Evolutionary conservation across 192 early-diverging fungal genomes (phyloP).

Genomic region (Podila clonocystis): DNA sequence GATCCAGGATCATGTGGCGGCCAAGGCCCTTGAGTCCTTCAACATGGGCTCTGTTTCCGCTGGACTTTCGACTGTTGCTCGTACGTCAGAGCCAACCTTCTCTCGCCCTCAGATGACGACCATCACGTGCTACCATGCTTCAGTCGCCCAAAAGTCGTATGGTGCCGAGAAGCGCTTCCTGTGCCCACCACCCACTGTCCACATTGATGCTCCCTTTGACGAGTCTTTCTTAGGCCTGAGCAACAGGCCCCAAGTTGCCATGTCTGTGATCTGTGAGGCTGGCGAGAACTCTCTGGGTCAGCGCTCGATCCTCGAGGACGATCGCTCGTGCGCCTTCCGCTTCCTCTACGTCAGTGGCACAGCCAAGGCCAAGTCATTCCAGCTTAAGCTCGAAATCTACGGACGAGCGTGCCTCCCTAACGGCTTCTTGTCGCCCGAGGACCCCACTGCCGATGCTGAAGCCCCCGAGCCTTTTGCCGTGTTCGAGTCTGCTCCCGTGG

Average conservation of each 20-base stretch:
- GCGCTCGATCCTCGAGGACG: constrained; percentile 60
- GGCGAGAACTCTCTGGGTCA: constrained; percentile 57
- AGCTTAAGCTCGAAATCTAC: constrained; percentile 72
- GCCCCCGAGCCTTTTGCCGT: constrained; percentile 60
- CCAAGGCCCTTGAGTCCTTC: constrained; percentile 21
- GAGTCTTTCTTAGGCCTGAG: constrained; percentile 51
- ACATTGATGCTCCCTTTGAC: constrained; percentile 57
- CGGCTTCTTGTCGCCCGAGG: constrained; percentile 21
- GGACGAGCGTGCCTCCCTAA: constrained; percentile 52
- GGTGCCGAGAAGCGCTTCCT: constrained; percentile 90
- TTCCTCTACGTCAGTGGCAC: constrained; percentile 82
- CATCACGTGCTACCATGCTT: constrained; percentile 83
- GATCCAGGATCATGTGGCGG: constrained; percentile 53
- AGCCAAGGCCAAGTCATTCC: constrained; percentile 83
- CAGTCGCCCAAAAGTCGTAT: constrained; percentile 95
- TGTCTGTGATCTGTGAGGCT: constrained; percentile 69
- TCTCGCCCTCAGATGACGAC: constrained; percentile 64
- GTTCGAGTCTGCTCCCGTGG: constrained; percentile 77
- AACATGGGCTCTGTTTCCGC: constrained; percentile 5
- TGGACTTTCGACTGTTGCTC: background rate
- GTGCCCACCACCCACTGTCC: constrained; percentile 80
- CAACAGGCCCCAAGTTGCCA: constrained; percentile 65
- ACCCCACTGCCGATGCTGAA: constrained; percentile 18
- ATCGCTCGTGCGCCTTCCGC: constrained; percentile 72
- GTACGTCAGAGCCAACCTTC: background rate